Conservation (phyloP, 257 asterid genomes). For the Nicotiana otophora region DNA sequence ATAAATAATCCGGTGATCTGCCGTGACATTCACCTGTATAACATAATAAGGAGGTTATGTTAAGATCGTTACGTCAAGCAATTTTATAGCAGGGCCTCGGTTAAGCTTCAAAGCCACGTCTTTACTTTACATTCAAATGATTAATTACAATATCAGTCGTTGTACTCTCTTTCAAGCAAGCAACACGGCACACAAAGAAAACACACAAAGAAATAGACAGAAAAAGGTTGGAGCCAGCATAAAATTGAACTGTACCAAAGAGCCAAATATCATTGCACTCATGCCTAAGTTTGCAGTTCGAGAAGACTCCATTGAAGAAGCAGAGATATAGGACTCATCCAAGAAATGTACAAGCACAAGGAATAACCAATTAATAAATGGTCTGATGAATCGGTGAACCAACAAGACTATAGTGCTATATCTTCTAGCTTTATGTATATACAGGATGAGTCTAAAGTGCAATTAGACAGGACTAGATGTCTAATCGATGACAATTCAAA, state of each 20-base stretch:
- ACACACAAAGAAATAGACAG: too few species aligned
- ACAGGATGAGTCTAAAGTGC: not conserved
- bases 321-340: not conserved
- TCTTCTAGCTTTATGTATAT: not conserved
- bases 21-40: constrained; percentile 74
- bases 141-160: not conserved
- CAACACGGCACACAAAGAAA: not conserved
- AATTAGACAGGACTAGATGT: not conserved
- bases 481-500: not conserved
- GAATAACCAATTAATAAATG: not conserved
- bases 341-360: not conserved
- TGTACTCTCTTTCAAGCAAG: not conserved
- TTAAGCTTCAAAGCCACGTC: not conserved
- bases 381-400: not conserved
- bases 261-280: not conserved
- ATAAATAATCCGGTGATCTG: constrained; percentile 75
- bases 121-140: not conserved
- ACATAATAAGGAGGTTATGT: not conserved
- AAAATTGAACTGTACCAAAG: too few species aligned
- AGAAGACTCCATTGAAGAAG: not conserved
- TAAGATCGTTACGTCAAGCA: too few species aligned
- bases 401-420: not conserved
- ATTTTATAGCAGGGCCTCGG: not conserved
- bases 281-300: not conserved
- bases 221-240: not conserved